Evolutionary conservation across 108 stramenopile species (phyloP).

Genomic region (Mayamaea pseudoterrestris): DNA sequence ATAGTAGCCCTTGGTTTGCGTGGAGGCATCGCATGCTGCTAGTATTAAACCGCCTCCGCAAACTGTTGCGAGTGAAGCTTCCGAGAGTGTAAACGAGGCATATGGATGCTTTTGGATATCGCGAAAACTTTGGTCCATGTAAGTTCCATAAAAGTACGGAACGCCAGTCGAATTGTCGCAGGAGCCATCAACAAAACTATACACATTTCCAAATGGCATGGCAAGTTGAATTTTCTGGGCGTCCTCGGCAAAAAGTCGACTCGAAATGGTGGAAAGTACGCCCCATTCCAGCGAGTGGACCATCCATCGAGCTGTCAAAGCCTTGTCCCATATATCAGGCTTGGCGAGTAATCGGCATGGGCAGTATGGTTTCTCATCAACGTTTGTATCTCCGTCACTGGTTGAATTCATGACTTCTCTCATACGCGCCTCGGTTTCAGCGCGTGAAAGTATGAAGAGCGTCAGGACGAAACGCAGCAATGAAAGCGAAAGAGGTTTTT

Average conservation of each 20-base stretch:
- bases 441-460: too few species aligned
- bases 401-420: too few species aligned
- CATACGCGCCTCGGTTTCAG: too few species aligned
- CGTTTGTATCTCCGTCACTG: too few species aligned
- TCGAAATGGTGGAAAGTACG: conserved; percentile 28
- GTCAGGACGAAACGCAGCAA: too few species aligned
- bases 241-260: conserved; percentile 10
- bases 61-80: conserved; percentile 16
- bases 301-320: conserved; percentile 45
- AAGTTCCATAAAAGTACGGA: conserved; percentile 41
- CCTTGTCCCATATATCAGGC: conserved; percentile 22
- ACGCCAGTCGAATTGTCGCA: conserved; percentile 38
- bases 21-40: conserved; percentile 1
- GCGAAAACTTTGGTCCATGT: conserved; percentile 33
- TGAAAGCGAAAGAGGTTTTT: too few species aligned
- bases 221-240: too few species aligned
- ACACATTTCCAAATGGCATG: conserved; percentile 49
- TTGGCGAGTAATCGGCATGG: conserved; percentile 15
- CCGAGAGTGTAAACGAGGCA: conserved; percentile 29
- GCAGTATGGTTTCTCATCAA: conserved; percentile 6
- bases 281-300: conserved; percentile 46
- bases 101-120: conserved; percentile 16
- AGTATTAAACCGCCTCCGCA: background rate
- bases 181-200: conserved; percentile 46
- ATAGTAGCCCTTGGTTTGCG: background rate